Conservation (phyloP, 352 stramenopile species). For the Phytophthora sansomeana region DNA sequence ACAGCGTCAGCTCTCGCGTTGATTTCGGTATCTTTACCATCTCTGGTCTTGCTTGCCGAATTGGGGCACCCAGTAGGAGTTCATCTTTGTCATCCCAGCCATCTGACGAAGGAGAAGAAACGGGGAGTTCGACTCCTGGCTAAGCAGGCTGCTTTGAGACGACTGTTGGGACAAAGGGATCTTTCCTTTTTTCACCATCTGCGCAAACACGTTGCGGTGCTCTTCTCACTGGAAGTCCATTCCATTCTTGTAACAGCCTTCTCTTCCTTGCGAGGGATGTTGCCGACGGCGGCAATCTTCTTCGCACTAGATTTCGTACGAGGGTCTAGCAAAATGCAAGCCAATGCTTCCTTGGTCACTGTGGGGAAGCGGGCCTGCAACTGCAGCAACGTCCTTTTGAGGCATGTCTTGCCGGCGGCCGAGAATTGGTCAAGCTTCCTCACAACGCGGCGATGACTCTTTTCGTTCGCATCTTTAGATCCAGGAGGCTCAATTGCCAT, state of each 20-base stretch:
- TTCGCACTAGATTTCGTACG: not conserved
- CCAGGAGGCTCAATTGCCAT: not conserved
- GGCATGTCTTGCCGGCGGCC: too few relatives aligned
- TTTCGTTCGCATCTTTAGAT: not conserved
- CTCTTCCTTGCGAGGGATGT: not conserved
- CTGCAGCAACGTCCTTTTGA: constrained; percentile 1
- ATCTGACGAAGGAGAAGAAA: not conserved
- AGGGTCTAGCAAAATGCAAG: too few relatives aligned
- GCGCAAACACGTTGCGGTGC: not conserved
- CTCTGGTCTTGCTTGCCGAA: not conserved
- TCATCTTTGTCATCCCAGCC: too few relatives aligned
- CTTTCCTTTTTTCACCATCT: not conserved
- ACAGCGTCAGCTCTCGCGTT: not conserved
- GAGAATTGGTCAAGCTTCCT: too few relatives aligned
- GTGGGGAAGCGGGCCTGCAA: constrained; percentile 12
- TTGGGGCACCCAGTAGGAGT: not conserved
- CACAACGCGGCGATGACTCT: too few relatives aligned
- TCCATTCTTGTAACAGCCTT: not conserved
- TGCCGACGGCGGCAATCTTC: not conserved
- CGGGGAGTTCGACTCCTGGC: not conserved
- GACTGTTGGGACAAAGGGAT: not conserved
- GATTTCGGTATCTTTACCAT: constrained; percentile 12
- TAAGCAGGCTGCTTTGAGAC: not conserved
- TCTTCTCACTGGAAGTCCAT: not conserved
- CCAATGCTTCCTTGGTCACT: constrained; percentile 10